Percentiles rank a stretch among this genome's conserved stretches.
Conservation (phyloP, 352 stramenopile genomes). For the Blastocystis sp. region DNA sequence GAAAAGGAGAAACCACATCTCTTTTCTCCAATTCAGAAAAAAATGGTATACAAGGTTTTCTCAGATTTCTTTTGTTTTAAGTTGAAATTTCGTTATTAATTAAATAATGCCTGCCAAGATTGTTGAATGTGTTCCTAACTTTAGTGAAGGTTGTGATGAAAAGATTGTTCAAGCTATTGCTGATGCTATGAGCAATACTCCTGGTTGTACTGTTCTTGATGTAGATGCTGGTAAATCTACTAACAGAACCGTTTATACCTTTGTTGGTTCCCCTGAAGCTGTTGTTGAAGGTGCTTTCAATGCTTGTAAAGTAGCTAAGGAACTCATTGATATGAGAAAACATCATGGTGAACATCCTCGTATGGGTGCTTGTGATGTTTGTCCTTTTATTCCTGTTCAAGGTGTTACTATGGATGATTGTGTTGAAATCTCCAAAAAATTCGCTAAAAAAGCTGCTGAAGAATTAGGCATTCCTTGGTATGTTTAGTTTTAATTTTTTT, state of each 20-base stretch:
- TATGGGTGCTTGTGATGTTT: conserved; percentile 43
- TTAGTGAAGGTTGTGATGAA: conserved; percentile 39
- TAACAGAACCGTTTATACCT: conserved; percentile 42
- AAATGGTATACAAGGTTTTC: conserved; percentile 8
- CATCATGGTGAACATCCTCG: conserved; percentile 40
- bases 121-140: conserved; percentile 43
- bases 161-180: conserved; percentile 41
- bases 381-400: conserved; percentile 41
- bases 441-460: conserved; percentile 15
- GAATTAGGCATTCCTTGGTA: conserved; percentile 28
- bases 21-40: too few relatives aligned
- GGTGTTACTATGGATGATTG: conserved; percentile 42
- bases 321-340: conserved; percentile 42
- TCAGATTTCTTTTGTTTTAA: neutral
- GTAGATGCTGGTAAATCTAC: conserved; percentile 41
- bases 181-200: conserved; percentile 38
- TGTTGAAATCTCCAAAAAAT: conserved; percentile 39
- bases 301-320: conserved; percentile 38
- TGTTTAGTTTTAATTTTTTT: neutral
- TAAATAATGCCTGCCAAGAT: conserved; percentile 24
- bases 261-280: conserved; percentile 36
- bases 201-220: conserved; percentile 39
- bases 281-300: conserved; percentile 41
- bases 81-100: neutral
- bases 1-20: too few relatives aligned